These are phyloP conservation scores for Rhodotorula sphaerocarpa DNA, from an alignment of 768 basidiomycete species.

Conservation along the genomic window DNA sequence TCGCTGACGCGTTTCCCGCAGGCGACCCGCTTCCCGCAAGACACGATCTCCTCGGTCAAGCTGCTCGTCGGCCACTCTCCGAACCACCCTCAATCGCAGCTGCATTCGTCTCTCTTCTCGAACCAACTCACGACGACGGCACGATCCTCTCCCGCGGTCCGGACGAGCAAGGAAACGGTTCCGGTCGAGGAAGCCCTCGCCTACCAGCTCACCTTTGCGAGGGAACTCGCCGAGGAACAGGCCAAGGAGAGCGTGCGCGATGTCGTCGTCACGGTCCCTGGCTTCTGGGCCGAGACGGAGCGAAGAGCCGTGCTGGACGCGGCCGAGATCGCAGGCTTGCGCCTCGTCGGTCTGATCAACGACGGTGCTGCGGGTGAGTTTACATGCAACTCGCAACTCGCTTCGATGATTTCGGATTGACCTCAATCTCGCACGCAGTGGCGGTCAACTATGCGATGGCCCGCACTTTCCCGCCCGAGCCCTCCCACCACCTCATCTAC, in stretches of 20 bases:
- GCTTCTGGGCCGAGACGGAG: constrained; percentile 82
- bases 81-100: constrained; percentile 20
- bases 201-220: constrained; percentile 87
- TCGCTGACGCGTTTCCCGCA: constrained; percentile 41
- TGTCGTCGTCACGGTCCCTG: constrained; percentile 74
- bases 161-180: background rate
- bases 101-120: constrained; percentile 23
- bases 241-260: constrained; percentile 69
- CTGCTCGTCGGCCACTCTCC: constrained; percentile 51
- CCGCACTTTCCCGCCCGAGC: constrained; percentile 60
- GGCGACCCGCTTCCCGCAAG: constrained; percentile 85
- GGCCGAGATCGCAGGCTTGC: constrained; percentile 79
- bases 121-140: constrained; percentile 42
- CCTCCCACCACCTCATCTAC: constrained; percentile 82
- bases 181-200: constrained; percentile 72
- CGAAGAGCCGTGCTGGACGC: constrained; percentile 86
- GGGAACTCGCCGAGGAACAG: constrained; percentile 69
- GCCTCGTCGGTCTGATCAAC: constrained; percentile 72
- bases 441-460: constrained; percentile 99
- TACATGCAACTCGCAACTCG: too few relatives aligned
- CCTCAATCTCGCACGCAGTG: constrained; percentile 45
- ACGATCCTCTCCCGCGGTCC: constrained; percentile 52
- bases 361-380: constrained; percentile 68
- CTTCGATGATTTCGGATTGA: background rate
- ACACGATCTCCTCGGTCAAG: constrained; percentile 79